These are phyloP conservation scores for Citrus hindsii DNA, from an alignment of 345 rosid genomes.

Conservation along the genomic window DNA sequence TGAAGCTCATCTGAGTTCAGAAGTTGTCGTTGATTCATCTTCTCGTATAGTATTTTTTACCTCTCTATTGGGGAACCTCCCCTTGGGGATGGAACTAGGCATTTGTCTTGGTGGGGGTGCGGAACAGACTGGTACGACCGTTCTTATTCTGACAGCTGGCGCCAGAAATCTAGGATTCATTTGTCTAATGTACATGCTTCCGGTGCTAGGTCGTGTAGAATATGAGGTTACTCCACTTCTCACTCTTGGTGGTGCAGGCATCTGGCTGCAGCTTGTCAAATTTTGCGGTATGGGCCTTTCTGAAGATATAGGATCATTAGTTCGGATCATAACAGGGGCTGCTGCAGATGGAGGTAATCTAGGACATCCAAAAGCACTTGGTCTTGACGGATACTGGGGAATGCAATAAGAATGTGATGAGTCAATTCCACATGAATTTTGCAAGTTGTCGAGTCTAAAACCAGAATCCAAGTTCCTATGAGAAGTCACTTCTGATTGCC, in stretches of 20 bases:
- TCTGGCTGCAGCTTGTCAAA: slow-evolving; percentile 5
- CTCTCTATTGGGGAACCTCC: slow-evolving; percentile 1
- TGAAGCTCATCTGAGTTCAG: slow-evolving; percentile 29
- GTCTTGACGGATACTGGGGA: slow-evolving; percentile 20
- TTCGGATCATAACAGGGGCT: slow-evolving; percentile 24
- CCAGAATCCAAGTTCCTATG: slow-evolving; percentile 20
- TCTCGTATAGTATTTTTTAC: slow-evolving; percentile 21
- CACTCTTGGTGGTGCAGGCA: slow-evolving; percentile 35
- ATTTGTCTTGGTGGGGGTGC: slow-evolving; percentile 54
- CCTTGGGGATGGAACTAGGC: slow-evolving; percentile 22
- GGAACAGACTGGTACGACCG: slow-evolving; percentile 72
- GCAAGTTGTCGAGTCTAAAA: slow-evolving; percentile 14
- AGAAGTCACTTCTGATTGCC: slow-evolving; percentile 14
- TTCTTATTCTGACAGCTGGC: slow-evolving; percentile 62
- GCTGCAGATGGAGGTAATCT: slow-evolving; percentile 29
- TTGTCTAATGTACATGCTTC: slow-evolving; percentile 29
- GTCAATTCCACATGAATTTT: slow-evolving; percentile 8
- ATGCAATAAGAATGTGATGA: slow-evolving; percentile 12
- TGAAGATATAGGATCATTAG: slow-evolving; percentile 12
- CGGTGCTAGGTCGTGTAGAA: slow-evolving; percentile 19
- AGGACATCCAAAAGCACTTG: slow-evolving; percentile 22
- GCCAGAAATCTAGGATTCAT: slow-evolving; percentile 43
- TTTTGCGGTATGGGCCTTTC: slow-evolving; percentile 20
- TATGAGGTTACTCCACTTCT: slow-evolving; percentile 29
- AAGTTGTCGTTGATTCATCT: slow-evolving; percentile 20